These are phyloP conservation scores for Backusella sp. DNA, from an alignment of 192 early-diverging fungal species.

Conservation along the genomic window DNA sequence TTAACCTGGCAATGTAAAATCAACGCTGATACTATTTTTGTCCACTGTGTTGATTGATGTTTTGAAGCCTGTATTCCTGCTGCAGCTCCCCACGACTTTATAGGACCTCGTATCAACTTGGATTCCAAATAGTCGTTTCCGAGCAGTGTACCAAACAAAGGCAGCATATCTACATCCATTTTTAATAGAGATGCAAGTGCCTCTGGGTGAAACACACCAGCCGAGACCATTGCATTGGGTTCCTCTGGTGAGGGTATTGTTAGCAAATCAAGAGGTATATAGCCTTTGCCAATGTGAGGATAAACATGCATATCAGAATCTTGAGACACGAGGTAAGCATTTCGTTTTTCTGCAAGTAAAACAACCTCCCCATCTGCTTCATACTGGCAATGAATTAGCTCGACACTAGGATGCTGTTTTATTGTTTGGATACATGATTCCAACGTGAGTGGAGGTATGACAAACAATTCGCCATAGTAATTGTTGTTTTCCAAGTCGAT, in stretches of 20 bases:
- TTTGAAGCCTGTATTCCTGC: constrained; percentile 6
- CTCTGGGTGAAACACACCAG: constrained; percentile 38
- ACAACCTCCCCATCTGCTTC: constrained; percentile 50
- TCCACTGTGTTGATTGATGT: constrained; percentile 10
- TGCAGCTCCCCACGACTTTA: background rate
- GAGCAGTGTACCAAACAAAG: constrained; percentile 46
- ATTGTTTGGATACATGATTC: constrained; percentile 42
- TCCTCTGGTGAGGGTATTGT: constrained; percentile 15
- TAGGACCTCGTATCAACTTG: constrained; percentile 17
- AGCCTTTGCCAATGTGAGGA: constrained; percentile 42
- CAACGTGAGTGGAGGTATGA: constrained; percentile 49
- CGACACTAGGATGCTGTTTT: constrained; percentile 34
- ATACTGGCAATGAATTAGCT: constrained; percentile 37
- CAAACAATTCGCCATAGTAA: constrained; percentile 33
- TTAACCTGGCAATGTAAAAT: background rate
- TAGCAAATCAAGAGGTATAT: constrained; percentile 48
- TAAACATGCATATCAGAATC: constrained; percentile 53
- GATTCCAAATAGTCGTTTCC: constrained; percentile 51
- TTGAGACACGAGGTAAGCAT: constrained; percentile 47
- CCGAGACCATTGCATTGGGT: constrained; percentile 22
- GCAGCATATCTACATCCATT: constrained; percentile 32
- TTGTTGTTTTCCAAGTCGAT: constrained; percentile 2
- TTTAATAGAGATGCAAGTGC: constrained; percentile 35
- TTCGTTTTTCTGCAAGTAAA: constrained; percentile 34
- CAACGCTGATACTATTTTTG: constrained; percentile 20